Base-by-base conservation (phyloP, 805 yeast species). In the Candida fluviatilis region DNA sequence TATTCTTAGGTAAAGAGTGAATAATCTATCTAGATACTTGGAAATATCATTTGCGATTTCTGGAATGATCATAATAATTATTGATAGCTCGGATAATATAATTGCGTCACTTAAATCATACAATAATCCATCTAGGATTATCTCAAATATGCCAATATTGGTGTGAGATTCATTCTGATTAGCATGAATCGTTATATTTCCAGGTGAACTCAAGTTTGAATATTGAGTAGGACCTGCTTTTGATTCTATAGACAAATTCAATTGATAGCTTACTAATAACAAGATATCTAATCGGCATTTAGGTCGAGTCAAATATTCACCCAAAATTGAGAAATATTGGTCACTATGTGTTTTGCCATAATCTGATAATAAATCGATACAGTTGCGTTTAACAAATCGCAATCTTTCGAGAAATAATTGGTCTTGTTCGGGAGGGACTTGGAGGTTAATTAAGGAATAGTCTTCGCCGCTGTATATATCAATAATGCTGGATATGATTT, bases 381-480 rank as follows among this genome's bases (percentile, higher is more conserved):
- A 66, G 48, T 78, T 78, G 38, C 55, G 55, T 30, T 64, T 60
- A 6, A 75, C 62, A 42, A 73, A 76, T 23, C 84, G 55, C 12
- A 60, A 47, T 12, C 82, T 55, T 50, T 80, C 87, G 35, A 63
- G 70, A 21, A 56, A 53, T 18, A 57, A 64, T 15, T 65, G 73
- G n/a, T 37, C 39, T 10, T 55, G 58, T 4, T 39, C 47, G 0
- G 45, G 49, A 4, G 43, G 36, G 1, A 42, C 37, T 2, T 43
- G 18, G 10, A 57, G 26, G 12, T 47, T 46, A 7, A 62, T 50
- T 5, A 48, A 42, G 3, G 40, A 33, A 4, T 38, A 41, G 14
- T 45, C 43, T 2, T 43, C 40, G 3, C 61, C 63, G 5, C 61
- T 32, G 40, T 49, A 59, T 4, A 64, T 39, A 16, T 49, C 42